phyloP scores from a whole-genome alignment of 768 basidiomycete genomes.

The Cyathus striatus region DNA sequence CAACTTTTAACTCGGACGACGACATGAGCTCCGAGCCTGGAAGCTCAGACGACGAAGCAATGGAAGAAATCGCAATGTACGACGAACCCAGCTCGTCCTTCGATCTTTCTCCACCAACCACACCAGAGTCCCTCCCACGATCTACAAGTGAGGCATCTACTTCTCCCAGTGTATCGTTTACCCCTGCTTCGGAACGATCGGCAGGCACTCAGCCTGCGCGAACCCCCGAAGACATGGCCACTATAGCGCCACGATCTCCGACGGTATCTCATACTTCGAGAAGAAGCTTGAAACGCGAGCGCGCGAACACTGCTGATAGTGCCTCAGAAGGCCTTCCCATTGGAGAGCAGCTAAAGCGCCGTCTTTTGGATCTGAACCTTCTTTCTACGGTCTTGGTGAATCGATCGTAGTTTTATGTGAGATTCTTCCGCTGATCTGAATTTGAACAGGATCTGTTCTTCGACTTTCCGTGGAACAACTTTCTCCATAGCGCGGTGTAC shows the following conservation, averaged over 20 bases:
- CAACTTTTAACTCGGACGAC: slow-evolving; percentile 65
- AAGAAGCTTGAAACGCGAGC: slow-evolving; percentile 47
- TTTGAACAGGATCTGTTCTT: slow-evolving; percentile 82
- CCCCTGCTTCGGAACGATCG: neutral
- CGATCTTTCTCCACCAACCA: slow-evolving; percentile 17
- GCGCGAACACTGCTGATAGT: slow-evolving; percentile 28
- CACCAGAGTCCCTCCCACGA: neutral
- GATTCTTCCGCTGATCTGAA: neutral
- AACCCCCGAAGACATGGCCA: neutral
- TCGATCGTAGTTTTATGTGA: slow-evolving; percentile 14
- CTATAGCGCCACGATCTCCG: slow-evolving; percentile 15
- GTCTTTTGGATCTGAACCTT: slow-evolving; percentile 71
- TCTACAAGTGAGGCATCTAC: neutral
- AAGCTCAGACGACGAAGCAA: slow-evolving; percentile 72
- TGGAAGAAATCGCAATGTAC: slow-evolving; percentile 80
- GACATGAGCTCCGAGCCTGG: slow-evolving; percentile 75
- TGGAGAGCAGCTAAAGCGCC: slow-evolving; percentile 78
- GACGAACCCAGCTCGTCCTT: slow-evolving; percentile 44
- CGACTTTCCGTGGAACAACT: slow-evolving; percentile 96
- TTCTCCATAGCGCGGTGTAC: slow-evolving; percentile 93
- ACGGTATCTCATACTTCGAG: slow-evolving; percentile 35
- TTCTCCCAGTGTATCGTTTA: neutral
- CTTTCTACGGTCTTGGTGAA: slow-evolving; percentile 74
- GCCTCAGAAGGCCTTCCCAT: slow-evolving; percentile 38
- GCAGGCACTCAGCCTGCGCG: neutral